A percentile compares a stretch with the other conserved stretches of the same genome.
Conservation (phyloP, 768 basidiomycete genomes). For the Stropharia rugosoannulata region DNA sequence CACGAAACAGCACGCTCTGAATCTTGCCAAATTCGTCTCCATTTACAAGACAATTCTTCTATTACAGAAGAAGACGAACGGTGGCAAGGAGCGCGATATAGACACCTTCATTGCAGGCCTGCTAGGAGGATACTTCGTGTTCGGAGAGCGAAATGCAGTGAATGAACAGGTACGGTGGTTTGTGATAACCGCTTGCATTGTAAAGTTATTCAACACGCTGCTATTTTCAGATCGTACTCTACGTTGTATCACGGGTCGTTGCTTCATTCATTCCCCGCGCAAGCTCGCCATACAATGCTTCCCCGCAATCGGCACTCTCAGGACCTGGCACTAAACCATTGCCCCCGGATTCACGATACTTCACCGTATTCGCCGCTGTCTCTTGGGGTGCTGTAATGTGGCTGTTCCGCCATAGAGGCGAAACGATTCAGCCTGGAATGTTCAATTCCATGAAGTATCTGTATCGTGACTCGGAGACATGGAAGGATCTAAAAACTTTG, state of each 20-base stretch:
- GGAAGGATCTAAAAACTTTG: slow-evolving; percentile 79
- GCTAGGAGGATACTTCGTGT: slow-evolving; percentile 87
- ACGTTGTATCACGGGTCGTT: slow-evolving; percentile 90
- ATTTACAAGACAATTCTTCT: slow-evolving; percentile 88
- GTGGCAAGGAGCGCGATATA: slow-evolving; percentile 74
- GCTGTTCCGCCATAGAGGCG: slow-evolving; percentile 82
- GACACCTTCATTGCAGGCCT: slow-evolving; percentile 95
- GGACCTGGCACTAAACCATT: slow-evolving; percentile 57
- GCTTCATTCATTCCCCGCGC: slow-evolving; percentile 90
- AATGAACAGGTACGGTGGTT: slow-evolving; percentile 78
- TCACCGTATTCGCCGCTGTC: slow-evolving; percentile 83
- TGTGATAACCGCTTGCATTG: background rate
- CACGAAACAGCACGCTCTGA: slow-evolving; percentile 88
- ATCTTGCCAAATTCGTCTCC: slow-evolving; percentile 92
- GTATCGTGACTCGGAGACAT: slow-evolving; percentile 89
- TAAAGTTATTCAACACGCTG: background rate
- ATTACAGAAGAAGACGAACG: slow-evolving; percentile 77
- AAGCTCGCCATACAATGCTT: slow-evolving; percentile 47
- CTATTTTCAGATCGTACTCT: slow-evolving; percentile 82
- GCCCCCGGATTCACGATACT: slow-evolving; percentile 83
- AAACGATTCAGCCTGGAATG: slow-evolving; percentile 96
- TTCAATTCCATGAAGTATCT: slow-evolving; percentile 95
- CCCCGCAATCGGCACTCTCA: slow-evolving; percentile 37
- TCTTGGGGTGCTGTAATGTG: slow-evolving; percentile 98
- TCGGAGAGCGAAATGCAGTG: slow-evolving; percentile 82